These are phyloP conservation scores for Pseudomonodictys pantanalensis DNA, from an alignment of 495 filamentous ascomycete genomes.

Conservation along the genomic window DNA sequence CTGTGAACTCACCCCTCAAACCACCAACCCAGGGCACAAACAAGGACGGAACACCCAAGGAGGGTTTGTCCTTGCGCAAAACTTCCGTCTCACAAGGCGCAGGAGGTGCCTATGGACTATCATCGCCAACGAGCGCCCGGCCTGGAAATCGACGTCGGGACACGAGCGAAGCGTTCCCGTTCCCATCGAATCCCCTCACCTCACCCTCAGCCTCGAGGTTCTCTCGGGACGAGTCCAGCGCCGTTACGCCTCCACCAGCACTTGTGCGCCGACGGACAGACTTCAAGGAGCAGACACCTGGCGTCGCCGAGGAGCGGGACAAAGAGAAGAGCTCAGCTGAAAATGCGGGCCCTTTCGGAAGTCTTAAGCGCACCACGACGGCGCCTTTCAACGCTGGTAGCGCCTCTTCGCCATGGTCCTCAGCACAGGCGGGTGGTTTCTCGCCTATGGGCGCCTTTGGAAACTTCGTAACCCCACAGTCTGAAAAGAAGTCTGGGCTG, in stretches of 20 bases:
- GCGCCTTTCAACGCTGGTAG: conserved; percentile 53
- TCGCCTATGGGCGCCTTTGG: conserved; percentile 84
- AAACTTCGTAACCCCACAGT: conserved; percentile 68
- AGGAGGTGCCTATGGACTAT: conserved; percentile 47
- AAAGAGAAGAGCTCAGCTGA: conserved; percentile 47
- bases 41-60: conserved; percentile 64
- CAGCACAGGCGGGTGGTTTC: conserved; percentile 55
- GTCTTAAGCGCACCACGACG: conserved; percentile 69
- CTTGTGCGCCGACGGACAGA: conserved; percentile 75
- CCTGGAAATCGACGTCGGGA: conserved; percentile 77
- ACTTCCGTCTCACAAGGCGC: conserved; percentile 65
- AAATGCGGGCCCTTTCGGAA: conserved; percentile 55
- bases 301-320: conserved; percentile 48
- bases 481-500: conserved; percentile 68
- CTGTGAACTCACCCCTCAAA: conserved; percentile 92
- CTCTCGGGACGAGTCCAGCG: conserved; percentile 57
- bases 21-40: conserved; percentile 66
- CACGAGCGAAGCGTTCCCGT: conserved; percentile 68
- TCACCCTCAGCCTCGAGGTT: conserved; percentile 53
- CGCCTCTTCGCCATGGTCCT: conserved; percentile 68
- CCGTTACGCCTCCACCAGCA: conserved; percentile 60
- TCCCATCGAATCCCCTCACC: conserved; percentile 53
- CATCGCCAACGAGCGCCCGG: conserved; percentile 65
- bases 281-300: conserved; percentile 48
- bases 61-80: conserved; percentile 62